These are phyloP conservation scores for Daldinia caldariorum DNA, from an alignment of 495 filamentous ascomycete genomes.

Conservation along the genomic window DNA sequence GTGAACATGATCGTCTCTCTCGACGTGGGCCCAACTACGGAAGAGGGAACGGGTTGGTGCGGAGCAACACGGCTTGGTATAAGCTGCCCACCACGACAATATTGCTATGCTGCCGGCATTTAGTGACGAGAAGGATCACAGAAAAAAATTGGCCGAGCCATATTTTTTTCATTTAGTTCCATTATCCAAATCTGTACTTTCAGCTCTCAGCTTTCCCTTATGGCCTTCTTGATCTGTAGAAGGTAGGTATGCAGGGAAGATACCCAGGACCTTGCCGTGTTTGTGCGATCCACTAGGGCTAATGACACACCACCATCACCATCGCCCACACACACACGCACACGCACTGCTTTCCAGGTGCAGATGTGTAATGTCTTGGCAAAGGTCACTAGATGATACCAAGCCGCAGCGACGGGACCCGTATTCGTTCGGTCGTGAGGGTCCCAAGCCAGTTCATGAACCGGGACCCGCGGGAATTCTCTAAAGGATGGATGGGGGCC, in stretches of 20 bases:
- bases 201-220: conserved; percentile 8
- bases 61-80: conserved; percentile 28
- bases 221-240: conserved; percentile 5
- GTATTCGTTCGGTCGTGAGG: conserved; percentile 24
- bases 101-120: conserved; percentile 23
- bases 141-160: conserved; percentile 4
- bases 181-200: conserved; percentile 1
- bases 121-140: conserved; percentile 7
- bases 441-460: conserved; percentile 14
- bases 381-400: conserved; percentile 7
- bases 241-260: too few species aligned
- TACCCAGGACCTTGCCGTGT: not conserved
- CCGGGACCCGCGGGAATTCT: not conserved
- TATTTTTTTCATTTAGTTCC: not conserved
- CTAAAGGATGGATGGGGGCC: conserved; percentile 18
- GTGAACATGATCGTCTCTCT: conserved; percentile 22
- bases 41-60: conserved; percentile 20
- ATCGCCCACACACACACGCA: conserved; percentile 3
- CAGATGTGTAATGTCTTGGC: conserved; percentile 28
- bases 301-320: conserved; percentile 22
- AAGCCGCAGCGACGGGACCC: conserved; percentile 9
- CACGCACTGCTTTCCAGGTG: conserved; percentile 11
- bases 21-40: conserved; percentile 24
- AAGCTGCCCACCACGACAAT: conserved; percentile 22
- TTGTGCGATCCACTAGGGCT: conserved; percentile 1